Percentiles rank a stretch among this genome's conserved stretches.
These are phyloP conservation scores for Scopulariopsis brevicaulis DNA, from an alignment of 2,329 filamentous ascomycete species.

Conservation along the genomic window DNA sequence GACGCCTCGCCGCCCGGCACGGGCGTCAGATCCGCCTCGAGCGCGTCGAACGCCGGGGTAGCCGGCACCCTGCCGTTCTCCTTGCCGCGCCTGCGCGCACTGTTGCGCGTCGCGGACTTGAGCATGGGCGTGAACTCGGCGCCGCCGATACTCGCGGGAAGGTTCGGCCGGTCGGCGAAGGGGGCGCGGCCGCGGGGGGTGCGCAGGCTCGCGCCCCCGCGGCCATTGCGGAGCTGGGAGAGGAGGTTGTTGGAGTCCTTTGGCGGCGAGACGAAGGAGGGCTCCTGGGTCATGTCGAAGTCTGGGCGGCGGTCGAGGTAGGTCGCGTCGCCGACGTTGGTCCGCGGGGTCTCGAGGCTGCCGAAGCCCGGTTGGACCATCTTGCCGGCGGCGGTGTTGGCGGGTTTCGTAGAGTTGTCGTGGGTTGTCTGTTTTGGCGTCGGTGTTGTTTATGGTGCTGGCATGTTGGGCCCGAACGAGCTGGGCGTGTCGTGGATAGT, in stretches of 20 bases:
- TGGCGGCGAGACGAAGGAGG: slow-evolving; percentile 72
- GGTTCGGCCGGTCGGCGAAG: slow-evolving; percentile 60
- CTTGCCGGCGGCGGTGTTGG: slow-evolving; percentile 13
- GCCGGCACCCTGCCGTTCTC: slow-evolving; percentile 47
- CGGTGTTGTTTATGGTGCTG: background rate
- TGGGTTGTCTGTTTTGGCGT: background rate
- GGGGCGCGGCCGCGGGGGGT: slow-evolving; percentile 65
- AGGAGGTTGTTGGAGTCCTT: slow-evolving; percentile 50
- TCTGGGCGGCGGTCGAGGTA: slow-evolving; percentile 60
- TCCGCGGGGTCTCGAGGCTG: slow-evolving; percentile 74
- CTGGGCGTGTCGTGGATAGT: background rate
- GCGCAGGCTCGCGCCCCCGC: slow-evolving; percentile 44
- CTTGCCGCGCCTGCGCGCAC: slow-evolving; percentile 52
- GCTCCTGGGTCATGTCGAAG: slow-evolving; percentile 77
- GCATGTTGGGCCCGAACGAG: background rate
- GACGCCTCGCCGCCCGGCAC: slow-evolving; percentile 66
- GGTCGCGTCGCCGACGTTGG: slow-evolving; percentile 73
- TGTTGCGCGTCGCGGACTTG: slow-evolving; percentile 67
- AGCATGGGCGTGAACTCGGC: slow-evolving; percentile 92
- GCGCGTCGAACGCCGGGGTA: slow-evolving; percentile 59
- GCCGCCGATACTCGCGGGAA: slow-evolving; percentile 51
- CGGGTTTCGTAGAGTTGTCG: background rate
- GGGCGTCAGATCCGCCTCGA: slow-evolving; percentile 63
- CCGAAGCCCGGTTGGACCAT: slow-evolving; percentile 56
- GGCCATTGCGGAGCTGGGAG: slow-evolving; percentile 60